These are phyloP conservation scores for Colletotrichum eleusines DNA, from an alignment of 2,329 filamentous ascomycete genomes.

Conservation along the genomic window DNA sequence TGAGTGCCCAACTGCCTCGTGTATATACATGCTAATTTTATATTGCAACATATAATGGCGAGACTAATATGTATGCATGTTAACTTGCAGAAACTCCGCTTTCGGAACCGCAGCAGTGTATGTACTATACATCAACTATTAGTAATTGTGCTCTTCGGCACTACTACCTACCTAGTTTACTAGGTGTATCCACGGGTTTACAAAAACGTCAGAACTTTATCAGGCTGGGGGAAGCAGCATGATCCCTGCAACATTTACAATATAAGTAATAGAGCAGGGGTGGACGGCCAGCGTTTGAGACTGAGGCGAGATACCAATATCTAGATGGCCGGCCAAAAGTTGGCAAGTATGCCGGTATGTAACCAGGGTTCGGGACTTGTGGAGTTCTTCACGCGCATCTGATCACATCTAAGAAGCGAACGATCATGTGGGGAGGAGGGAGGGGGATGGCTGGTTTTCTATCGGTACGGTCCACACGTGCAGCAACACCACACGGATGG, in stretches of 20 bases:
- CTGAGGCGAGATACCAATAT: background rate
- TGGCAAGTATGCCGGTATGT: too few relatives aligned
- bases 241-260: conserved; percentile 23
- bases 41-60: background rate
- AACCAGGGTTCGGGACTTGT: background rate
- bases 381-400: conserved; percentile 8
- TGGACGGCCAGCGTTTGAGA: background rate
- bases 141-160: too few relatives aligned
- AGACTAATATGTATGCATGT: background rate
- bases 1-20: too few relatives aligned
- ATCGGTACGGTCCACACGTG: conserved; percentile 33
- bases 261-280: conserved; percentile 17
- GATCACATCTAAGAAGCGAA: conserved; percentile 25
- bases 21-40: too few relatives aligned
- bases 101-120: conserved; percentile 1
- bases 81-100: conserved; percentile 30
- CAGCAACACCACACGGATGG: conserved; percentile 27
- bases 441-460: background rate
- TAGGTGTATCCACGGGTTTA: too few relatives aligned
- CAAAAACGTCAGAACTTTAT: background rate
- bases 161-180: too few relatives aligned
- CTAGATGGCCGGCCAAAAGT: background rate
- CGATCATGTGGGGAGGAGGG: background rate
- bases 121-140: too few relatives aligned
- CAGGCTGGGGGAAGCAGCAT: background rate